A percentile compares a stretch with the other conserved stretches of the same genome.
These are phyloP conservation scores for Wickerhamomyces ciferrii DNA, from an alignment of 805 yeast genomes.

Conservation along the genomic window DNA sequence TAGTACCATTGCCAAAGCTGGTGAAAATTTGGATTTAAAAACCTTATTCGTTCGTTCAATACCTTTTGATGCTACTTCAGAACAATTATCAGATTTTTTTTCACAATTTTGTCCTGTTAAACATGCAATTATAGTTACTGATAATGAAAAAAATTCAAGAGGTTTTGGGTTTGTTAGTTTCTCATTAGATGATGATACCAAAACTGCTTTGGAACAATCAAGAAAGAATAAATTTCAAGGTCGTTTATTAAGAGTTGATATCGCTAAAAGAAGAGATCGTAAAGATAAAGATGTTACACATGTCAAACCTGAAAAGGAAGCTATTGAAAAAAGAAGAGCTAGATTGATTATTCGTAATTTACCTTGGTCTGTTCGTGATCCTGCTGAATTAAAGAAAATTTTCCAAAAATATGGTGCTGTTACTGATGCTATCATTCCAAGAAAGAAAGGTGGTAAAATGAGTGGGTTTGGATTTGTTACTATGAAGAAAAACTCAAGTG, in stretches of 20 bases:
- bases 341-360: conserved; percentile 84
- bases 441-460: conserved; percentile 83
- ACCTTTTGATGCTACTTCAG: conserved; percentile 77
- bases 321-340: conserved; percentile 75
- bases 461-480: conserved; percentile 93
- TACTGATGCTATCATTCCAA: conserved; percentile 83
- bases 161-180: conserved; percentile 97
- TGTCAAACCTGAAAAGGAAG: conserved; percentile 20
- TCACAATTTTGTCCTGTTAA: conserved; percentile 92
- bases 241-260: conserved; percentile 67
- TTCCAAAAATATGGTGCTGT: conserved; percentile 83
- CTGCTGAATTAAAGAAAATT: conserved; percentile 60
- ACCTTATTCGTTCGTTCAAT: conserved; percentile 84
- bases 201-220: conserved; percentile 63
- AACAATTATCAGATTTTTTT: conserved; percentile 76
- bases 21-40: conserved; percentile 30
- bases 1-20: conserved; percentile 9
- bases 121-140: conserved; percentile 89
- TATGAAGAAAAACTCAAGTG: conserved; percentile 74
- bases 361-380: conserved; percentile 92
- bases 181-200: conserved; percentile 77
- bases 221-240: conserved; percentile 63
- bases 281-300: conserved; percentile 14
- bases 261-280: conserved; percentile 92
- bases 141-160: conserved; percentile 67